These are phyloP conservation scores for Phytopythium ostracodes DNA, from an alignment of 352 stramenopile species.

Conservation along the genomic window DNA sequence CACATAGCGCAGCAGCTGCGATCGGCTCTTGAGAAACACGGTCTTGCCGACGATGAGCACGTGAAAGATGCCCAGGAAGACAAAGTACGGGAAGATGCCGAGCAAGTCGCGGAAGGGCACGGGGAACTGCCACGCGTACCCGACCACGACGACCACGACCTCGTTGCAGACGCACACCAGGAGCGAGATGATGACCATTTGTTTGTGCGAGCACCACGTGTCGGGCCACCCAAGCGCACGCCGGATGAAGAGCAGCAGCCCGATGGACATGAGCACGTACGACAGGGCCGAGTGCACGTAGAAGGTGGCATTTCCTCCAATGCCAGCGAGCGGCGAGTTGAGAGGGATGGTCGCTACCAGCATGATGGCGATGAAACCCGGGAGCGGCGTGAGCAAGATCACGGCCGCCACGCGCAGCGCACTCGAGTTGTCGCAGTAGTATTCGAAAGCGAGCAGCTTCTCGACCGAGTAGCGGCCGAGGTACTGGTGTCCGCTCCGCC, in stretches of 20 bases:
- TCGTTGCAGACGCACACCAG: constrained; percentile 9
- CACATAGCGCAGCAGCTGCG: constrained; percentile 8
- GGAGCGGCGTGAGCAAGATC: constrained; percentile 13
- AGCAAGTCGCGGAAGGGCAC: constrained; percentile 18
- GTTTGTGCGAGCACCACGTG: constrained; percentile 12
- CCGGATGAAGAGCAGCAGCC: constrained; percentile 13
- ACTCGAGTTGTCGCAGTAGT: constrained; percentile 13
- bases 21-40: constrained; percentile 4
- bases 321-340: constrained; percentile 2
- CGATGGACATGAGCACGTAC: constrained; percentile 13
- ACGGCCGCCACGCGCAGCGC: constrained; percentile 10
- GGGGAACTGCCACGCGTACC: constrained; percentile 14
- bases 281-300: constrained; percentile 13
- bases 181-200: constrained; percentile 8
- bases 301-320: constrained; percentile 3
- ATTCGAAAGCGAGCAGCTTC: constrained; percentile 20
- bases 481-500: constrained; percentile 26
- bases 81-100: background rate
- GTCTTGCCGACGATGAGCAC: constrained; percentile 8
- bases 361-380: constrained; percentile 9
- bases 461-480: constrained; percentile 31
- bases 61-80: constrained; percentile 12
- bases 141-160: constrained; percentile 8
- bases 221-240: constrained; percentile 9
- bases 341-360: constrained; percentile 11